A percentile compares a stretch with the other conserved stretches of the same genome.
Conservation (phyloP, 352 stramenopile genomes). For the Globisporangium spiculum region DNA sequence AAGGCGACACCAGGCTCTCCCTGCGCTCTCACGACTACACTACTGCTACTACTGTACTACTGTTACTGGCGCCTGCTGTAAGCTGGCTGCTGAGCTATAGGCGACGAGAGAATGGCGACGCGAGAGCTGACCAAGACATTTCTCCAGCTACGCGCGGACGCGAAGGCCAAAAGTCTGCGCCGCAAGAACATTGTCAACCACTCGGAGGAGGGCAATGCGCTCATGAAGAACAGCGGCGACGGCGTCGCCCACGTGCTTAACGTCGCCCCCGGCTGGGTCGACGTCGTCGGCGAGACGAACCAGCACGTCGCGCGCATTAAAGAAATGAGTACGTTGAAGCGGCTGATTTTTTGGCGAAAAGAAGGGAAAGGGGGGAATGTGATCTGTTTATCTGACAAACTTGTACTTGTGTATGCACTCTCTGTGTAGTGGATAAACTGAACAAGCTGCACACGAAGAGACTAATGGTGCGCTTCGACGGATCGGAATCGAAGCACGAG, state of each 20-base stretch:
- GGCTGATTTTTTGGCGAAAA: neutral
- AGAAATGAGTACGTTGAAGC: constrained; percentile 62
- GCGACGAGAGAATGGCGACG: constrained; percentile 55
- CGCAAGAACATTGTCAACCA: constrained; percentile 83
- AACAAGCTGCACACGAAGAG: constrained; percentile 82
- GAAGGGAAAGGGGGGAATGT: neutral
- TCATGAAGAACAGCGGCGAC: constrained; percentile 57
- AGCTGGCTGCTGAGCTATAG: neutral
- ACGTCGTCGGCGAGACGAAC: constrained; percentile 78
- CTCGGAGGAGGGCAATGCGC: constrained; percentile 56
- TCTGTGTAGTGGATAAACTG: constrained; percentile 72
- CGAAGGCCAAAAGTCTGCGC: constrained; percentile 80
- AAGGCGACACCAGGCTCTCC: constrained; percentile 1
- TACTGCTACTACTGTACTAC: neutral
- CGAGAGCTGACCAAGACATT: constrained; percentile 75
- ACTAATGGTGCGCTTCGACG: constrained; percentile 86
- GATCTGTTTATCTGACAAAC: constrained; percentile 2
- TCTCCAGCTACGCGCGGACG: constrained; percentile 64
- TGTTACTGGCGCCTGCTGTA: neutral
- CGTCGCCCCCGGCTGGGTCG: constrained; percentile 71
- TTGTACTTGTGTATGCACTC: neutral
- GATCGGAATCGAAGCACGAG: constrained; percentile 83
- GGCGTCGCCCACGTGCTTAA: constrained; percentile 28
- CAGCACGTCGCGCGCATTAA: constrained; percentile 80
- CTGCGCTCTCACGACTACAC: neutral